Evolutionary conservation across 768 basidiomycete genomes (phyloP), one percentile per base, ranked within the genome.

Genomic region (Mycena kentingensis): DNA sequence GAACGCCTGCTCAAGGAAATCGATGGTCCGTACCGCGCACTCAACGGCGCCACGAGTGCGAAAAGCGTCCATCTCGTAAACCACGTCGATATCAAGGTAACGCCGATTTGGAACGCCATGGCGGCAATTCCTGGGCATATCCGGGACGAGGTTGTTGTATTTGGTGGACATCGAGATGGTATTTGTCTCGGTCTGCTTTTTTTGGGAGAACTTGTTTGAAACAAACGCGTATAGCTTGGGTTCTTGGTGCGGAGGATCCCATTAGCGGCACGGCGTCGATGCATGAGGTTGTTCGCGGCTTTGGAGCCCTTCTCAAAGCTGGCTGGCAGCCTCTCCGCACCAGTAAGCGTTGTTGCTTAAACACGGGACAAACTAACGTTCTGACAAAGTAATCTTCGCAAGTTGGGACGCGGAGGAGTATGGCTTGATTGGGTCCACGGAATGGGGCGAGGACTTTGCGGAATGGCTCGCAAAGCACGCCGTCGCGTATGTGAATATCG

Each of bases 151-250:
- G 83, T 94, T 3, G 84, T 98, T 21, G 66, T 97, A 6, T 69
- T 98, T 45, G 95, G 94, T 3, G 88, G 88, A 58, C 94, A 97
- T 65, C 82, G 94, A 35, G 93, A 96, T 71, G 92, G 90, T 84
- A 57, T 59, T 79, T 52, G 7, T 4, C n/a, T 27, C 46, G 13
- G 22, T n/a, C 24, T 34, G n/a, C 19, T 15, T 4, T 19, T 26
- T 27, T 2, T 4, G 10, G 0, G 8, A n/a, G 7, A 21, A 16
- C 28, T 8, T 25, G 10, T 4, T 12, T 12, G 31, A 46, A 54
- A 26, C 48, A 28, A 12, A 25, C 25, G n/a, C 3, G 19, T 42
- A 32, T 54, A 78, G 79, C 77, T 3, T 88, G 85, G 90, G 87
- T 93, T 12, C 72, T 93, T 61, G 93, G 93, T 19, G 90, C 88